Evolutionary conservation across 257 asterid genomes (phyloP).

Genomic region (Solanum gandarillasii): DNA sequence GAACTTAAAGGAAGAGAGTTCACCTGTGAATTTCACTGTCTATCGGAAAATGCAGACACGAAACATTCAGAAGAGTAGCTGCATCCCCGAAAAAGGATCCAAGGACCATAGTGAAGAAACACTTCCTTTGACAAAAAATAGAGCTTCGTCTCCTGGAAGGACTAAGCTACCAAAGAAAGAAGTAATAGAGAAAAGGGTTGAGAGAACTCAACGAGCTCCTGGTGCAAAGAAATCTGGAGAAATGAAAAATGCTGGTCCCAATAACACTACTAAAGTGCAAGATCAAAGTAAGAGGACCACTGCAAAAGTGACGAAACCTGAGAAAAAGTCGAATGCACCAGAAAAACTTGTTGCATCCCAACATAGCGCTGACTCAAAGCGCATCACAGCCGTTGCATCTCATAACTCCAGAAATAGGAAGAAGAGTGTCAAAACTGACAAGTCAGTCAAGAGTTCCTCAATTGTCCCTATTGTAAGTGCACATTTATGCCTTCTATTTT

Average conservation of each 20-base stretch:
- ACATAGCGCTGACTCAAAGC: not conserved
- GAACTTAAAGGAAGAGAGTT: not conserved
- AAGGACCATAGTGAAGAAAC: not conserved
- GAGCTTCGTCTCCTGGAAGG: not conserved
- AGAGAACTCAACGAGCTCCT: not conserved
- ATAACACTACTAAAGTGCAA: not conserved
- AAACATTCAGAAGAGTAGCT: not conserved
- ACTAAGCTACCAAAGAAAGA: not conserved
- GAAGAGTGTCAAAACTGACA: conserved; percentile 21
- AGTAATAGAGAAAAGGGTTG: not conserved
- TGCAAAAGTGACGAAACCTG: conserved; percentile 1
- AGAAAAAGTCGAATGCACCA: conserved; percentile 11
- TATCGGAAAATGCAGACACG: not conserved
- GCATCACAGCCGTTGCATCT: not conserved
- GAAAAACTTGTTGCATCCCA: not conserved
- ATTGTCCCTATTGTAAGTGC: conserved; percentile 17
- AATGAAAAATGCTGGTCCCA: not conserved
- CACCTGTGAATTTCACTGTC: not conserved
- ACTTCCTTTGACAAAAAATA: not conserved
- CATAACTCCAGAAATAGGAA: conserved; percentile 20
- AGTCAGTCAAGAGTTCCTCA: conserved; percentile 16
- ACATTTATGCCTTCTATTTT: conserved; percentile 1
- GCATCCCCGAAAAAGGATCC: not conserved
- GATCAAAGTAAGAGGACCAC: not conserved
- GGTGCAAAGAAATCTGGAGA: not conserved